phyloP scores from a whole-genome alignment of 2,329 filamentous ascomycete genomes.

The Trichoderma cornu-damae region DNA sequence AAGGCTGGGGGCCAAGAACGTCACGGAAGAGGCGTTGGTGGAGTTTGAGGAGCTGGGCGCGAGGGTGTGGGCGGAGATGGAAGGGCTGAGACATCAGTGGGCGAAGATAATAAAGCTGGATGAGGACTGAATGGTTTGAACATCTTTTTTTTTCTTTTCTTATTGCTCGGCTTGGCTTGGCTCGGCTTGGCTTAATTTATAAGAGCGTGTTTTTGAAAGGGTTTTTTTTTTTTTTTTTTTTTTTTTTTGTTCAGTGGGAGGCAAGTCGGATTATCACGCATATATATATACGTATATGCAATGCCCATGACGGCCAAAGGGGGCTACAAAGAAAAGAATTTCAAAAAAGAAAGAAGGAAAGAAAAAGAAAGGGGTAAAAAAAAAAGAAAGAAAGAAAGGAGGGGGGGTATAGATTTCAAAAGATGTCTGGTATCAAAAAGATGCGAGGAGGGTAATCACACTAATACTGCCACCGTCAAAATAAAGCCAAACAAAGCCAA shows the following conservation, averaged over 20 bases:
- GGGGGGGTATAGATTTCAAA: constrained; percentile 1
- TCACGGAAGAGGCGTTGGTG: constrained; percentile 55
- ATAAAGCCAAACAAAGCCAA: background rate
- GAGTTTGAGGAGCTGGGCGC: constrained; percentile 59
- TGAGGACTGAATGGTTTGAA: background rate
- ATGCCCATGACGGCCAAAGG: too few relatives aligned
- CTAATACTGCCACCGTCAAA: background rate
- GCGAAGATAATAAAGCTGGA: constrained; percentile 37
- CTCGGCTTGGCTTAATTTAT: too few relatives aligned
- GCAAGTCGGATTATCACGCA: too few relatives aligned
- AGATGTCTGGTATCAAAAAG: background rate
- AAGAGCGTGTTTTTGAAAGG: too few relatives aligned
- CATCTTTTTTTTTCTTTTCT: background rate
- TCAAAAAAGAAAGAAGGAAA: background rate
- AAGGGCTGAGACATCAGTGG: constrained; percentile 64
- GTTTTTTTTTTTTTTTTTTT: background rate
- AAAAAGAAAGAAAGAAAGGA: background rate
- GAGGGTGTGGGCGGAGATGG: constrained; percentile 64
- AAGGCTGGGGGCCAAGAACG: constrained; percentile 51
- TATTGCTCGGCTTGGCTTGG: too few relatives aligned
- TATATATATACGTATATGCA: too few relatives aligned
- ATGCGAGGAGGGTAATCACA: background rate
- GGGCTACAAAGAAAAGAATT: too few relatives aligned
- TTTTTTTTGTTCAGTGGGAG: background rate
- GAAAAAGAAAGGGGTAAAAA: background rate